Conservation (phyloP, 495 filamentous ascomycete species). For the Cairneyella variabilis region DNA sequence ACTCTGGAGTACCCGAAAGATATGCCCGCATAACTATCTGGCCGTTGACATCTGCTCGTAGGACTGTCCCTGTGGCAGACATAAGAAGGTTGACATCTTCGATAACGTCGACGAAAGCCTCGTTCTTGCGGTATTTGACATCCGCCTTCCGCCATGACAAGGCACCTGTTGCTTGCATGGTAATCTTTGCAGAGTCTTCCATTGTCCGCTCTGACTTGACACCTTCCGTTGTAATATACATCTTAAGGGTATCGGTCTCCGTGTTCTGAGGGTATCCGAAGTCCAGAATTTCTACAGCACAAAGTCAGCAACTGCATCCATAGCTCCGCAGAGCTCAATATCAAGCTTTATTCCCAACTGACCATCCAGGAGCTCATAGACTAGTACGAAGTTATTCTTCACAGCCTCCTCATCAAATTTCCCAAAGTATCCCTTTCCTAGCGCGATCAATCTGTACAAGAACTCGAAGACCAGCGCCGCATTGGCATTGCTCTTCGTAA, state of each 20-base stretch:
- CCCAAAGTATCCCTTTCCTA: constrained; percentile 95
- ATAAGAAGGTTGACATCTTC: constrained; percentile 99
- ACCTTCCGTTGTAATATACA: constrained; percentile 99
- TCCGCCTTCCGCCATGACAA: constrained; percentile 95
- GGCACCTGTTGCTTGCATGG: constrained; percentile 97
- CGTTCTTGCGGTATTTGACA: constrained; percentile 99
- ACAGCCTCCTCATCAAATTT: constrained; percentile 99
- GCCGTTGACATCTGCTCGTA: constrained; percentile 95
- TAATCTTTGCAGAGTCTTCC: constrained; percentile 94
- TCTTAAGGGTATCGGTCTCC: constrained; percentile 97
- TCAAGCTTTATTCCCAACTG: constrained; percentile 26
- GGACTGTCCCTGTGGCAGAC: constrained; percentile 91
- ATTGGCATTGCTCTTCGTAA: constrained; percentile 99
- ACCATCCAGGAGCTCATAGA: constrained; percentile 98
- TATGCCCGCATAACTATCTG: constrained; percentile 99
- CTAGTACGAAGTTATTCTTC: constrained; percentile 98
- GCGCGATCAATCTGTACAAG: constrained; percentile 81
- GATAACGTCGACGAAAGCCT: constrained; percentile 98
- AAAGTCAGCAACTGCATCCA: constrained; percentile 3
- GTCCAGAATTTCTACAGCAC: constrained; percentile 82
- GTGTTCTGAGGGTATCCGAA: constrained; percentile 99
- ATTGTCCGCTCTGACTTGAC: constrained; percentile 92
- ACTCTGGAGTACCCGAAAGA: constrained; percentile 93
- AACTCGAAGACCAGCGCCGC: constrained; percentile 98
- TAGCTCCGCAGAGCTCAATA: background rate